A percentile compares a stretch with the other conserved stretches of the same genome.
Conservation (phyloP, 1,284 basidiomycete genomes). For the Rhodotorula sp. region DNA sequence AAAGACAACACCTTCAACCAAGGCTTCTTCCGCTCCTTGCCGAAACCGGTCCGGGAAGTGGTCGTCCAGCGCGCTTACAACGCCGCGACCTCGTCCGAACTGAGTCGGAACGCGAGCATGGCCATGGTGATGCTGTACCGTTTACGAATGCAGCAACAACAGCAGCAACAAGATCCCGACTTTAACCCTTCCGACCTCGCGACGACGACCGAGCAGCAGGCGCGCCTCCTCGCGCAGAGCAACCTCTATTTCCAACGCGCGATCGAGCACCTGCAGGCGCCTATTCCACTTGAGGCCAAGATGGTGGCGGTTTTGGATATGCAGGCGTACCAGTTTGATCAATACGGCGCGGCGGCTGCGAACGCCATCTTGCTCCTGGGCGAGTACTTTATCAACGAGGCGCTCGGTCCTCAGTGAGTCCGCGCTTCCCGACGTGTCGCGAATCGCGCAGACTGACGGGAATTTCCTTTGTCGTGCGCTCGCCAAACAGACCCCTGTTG, state of each 20-base stretch:
- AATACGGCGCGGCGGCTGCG: constrained; percentile 25
- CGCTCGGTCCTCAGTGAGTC: constrained; percentile 22
- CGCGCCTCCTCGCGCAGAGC: constrained; percentile 25
- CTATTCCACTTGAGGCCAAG: constrained; percentile 36
- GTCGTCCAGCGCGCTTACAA: constrained; percentile 16
- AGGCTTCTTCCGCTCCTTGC: constrained; percentile 35
- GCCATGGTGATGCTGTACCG: constrained; percentile 33
- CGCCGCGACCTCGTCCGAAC: constrained; percentile 23
- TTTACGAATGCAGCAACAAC: constrained; percentile 15
- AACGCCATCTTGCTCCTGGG: constrained; percentile 31
- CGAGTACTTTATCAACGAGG: constrained; percentile 29
- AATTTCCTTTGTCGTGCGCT: not conserved
- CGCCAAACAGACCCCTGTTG: constrained; percentile 13
- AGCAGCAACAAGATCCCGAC: not conserved
- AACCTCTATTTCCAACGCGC: constrained; percentile 31
- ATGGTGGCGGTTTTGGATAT: constrained; percentile 31
- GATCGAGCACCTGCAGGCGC: constrained; percentile 29
- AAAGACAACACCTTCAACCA: constrained; percentile 31
- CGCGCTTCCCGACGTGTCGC: no score
- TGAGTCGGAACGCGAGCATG: constrained; percentile 24
- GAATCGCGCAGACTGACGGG: no score
- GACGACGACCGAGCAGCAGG: constrained; percentile 10
- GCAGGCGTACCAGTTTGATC: constrained; percentile 32
- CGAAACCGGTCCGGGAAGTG: constrained; percentile 33
- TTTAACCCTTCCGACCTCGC: not conserved